phyloP scores from a whole-genome alignment of 306 rosid genomes.

The Benincasa hispida region DNA sequence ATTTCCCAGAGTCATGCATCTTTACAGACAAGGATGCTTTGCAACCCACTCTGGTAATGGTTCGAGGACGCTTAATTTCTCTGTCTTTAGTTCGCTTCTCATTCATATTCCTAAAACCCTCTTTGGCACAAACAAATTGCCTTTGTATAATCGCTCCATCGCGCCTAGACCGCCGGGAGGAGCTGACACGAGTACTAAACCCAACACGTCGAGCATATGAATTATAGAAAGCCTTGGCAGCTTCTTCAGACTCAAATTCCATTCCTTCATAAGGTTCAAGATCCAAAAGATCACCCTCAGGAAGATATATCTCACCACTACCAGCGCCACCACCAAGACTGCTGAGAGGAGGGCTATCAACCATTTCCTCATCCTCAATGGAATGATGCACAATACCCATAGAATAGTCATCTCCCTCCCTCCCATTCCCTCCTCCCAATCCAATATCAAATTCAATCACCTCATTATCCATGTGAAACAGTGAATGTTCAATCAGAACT shows the following conservation, averaged over 20 bases:
- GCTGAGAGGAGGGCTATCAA: slow-evolving; percentile 32
- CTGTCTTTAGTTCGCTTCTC: slow-evolving; percentile 98
- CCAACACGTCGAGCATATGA: slow-evolving; percentile 98
- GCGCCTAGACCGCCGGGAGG: slow-evolving; percentile 92
- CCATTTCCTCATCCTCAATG: slow-evolving; percentile 70
- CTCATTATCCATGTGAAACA: slow-evolving; percentile 53
- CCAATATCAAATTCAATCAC: slow-evolving; percentile 87
- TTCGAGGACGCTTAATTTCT: slow-evolving; percentile 92
- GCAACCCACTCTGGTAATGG: slow-evolving; percentile 89
- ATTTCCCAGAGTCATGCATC: slow-evolving; percentile 95
- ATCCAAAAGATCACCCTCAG: slow-evolving; percentile 84
- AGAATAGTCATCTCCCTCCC: slow-evolving; percentile 54
- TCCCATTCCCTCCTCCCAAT: slow-evolving; percentile 53
- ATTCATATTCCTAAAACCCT: slow-evolving; percentile 89
- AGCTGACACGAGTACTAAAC: slow-evolving; percentile 95
- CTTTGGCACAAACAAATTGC: slow-evolving; percentile 96
- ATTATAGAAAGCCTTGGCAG: slow-evolving; percentile 94
- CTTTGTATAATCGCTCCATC: slow-evolving; percentile 97
- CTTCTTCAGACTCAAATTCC: slow-evolving; percentile 99
- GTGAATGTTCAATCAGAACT: not conserved
- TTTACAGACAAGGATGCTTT: slow-evolving; percentile 92
- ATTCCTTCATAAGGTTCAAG: slow-evolving; percentile 92
- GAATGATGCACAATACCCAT: slow-evolving; percentile 49
- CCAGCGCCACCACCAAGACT: slow-evolving; percentile 26
- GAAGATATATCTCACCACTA: slow-evolving; percentile 51